Base-by-base conservation (phyloP, 768 basidiomycete species). In the Rubroboletus pulcherrimus region DNA sequence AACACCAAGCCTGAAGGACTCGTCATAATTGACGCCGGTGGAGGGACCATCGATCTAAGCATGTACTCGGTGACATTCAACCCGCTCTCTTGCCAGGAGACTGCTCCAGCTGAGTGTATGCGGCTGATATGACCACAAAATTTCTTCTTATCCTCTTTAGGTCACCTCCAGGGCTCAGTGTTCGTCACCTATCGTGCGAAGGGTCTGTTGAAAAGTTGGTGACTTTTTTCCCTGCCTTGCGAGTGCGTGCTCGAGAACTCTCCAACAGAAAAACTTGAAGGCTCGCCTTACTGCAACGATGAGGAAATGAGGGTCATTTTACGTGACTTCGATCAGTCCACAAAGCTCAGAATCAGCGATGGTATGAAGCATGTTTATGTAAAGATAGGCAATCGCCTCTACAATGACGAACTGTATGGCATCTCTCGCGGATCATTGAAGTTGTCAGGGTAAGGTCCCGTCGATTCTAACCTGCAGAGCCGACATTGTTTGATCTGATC, bases 161-260 rank as follows among this genome's bases (percentile, higher is more conserved):
- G 78, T 64, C 71, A 71, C 26, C 71, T 80, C 35, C 67, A 74
- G 41, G 80, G 80, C 9, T 78, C 80, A 0, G 70, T 78, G 1
- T 79, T 78, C 51, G 77, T 81, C n/a, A 78, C 69, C 14, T 69
- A 70, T 19, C 71, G 74, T 24, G 78, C 77, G 0, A 58, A 59
- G 0, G 54, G 57, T 14, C 70, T 72, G 59, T 61, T 80, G 2
- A 57, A 66, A 54, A 57, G 79, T 78, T 52, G 53, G 45, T 43
- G 3, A 10, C 5, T 26, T 34, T 42, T 24, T 7, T 2, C 21
- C 24, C 15, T 8, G 3, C 24, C 24, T 3, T 15, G 19, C 6
- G 15, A 7, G 19, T 14, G 41, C 21, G 14, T 45, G 1, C 11
- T 19, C 7, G 9, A 21, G 5, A 35, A 52, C 9, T 35, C 31